phyloP scores from a whole-genome alignment of 2,329 filamentous ascomycete species.

The Pseudofabraea citricarpa region DNA sequence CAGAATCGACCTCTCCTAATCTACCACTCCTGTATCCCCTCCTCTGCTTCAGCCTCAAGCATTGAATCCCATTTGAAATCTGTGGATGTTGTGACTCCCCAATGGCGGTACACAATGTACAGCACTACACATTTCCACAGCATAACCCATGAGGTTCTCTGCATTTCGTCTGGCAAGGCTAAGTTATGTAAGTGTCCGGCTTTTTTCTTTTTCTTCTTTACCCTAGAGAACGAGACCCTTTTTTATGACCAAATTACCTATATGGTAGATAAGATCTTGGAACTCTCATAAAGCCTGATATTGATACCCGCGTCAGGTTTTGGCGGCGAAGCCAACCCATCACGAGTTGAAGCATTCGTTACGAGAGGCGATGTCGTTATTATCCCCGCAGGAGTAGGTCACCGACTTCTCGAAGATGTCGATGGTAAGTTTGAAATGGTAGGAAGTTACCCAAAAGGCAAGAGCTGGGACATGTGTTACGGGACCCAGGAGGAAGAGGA shows the following conservation, averaged over 20 bases:
- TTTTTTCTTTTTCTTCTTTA: too few species aligned
- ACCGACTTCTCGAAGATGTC: conserved; percentile 55
- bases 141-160: conserved; percentile 63
- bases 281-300: too few species aligned
- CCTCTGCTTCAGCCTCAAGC: conserved; percentile 36
- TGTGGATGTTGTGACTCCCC: conserved; percentile 51
- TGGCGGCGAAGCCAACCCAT: conserved; percentile 57
- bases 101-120: conserved; percentile 70
- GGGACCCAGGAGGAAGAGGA: conserved; percentile 51
- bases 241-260: too few species aligned
- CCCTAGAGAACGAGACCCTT: too few species aligned
- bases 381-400: conserved; percentile 60
- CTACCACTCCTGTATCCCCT: conserved; percentile 55
- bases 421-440: conserved; percentile 59
- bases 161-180: conserved; percentile 52
- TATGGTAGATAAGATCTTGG: too few species aligned
- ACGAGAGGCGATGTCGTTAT: conserved; percentile 58
- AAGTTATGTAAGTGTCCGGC: conserved; percentile 46
- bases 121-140: conserved; percentile 61
- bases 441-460: conserved; percentile 54
- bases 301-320: too few species aligned
- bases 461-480: conserved; percentile 69
- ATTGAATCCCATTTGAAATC: conserved; percentile 52
- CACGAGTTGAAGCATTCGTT: conserved; percentile 49
- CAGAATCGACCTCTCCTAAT: conserved; percentile 55